Evolutionary conservation across 1,284 basidiomycete species (phyloP).

Genomic region (Cutaneotrichosporon curvatum): DNA sequence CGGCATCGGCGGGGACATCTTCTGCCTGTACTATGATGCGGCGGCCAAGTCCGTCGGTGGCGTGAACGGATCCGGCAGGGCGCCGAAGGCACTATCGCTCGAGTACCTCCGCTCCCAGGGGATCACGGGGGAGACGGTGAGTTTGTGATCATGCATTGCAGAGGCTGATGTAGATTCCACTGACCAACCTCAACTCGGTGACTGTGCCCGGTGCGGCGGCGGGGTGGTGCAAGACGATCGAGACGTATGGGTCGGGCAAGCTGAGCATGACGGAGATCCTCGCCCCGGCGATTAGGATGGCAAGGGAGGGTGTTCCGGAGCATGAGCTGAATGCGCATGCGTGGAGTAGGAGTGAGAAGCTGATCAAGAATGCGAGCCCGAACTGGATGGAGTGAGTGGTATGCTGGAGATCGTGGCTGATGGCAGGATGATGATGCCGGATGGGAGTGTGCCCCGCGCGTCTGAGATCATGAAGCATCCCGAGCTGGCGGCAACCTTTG

Average conservation of each 20-base stretch:
- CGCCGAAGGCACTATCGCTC: slow-evolving; percentile 71
- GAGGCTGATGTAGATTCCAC: slow-evolving; percentile 52
- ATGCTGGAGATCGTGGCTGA: not conserved
- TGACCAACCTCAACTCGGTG: slow-evolving; percentile 72
- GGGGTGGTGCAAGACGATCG: slow-evolving; percentile 85
- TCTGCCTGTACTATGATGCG: slow-evolving; percentile 85
- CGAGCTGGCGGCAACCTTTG: slow-evolving; percentile 74
- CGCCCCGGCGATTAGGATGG: slow-evolving; percentile 73
- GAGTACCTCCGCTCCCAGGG: slow-evolving; percentile 67
- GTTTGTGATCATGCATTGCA: not conserved
- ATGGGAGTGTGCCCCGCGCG: slow-evolving; percentile 49
- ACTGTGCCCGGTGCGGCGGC: slow-evolving; percentile 92
- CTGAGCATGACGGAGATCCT: slow-evolving; percentile 73
- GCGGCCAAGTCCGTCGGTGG: slow-evolving; percentile 63
- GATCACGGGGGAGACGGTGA: slow-evolving; percentile 52
- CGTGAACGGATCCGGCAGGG: slow-evolving; percentile 59
- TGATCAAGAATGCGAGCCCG: slow-evolving; percentile 73
- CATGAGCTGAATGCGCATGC: slow-evolving; percentile 62
- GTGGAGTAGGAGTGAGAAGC: slow-evolving; percentile 68
- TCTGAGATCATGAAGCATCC: slow-evolving; percentile 72
- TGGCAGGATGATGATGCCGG: slow-evolving; percentile 42
- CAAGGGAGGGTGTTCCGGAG: slow-evolving; percentile 61
- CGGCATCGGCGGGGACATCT: slow-evolving; percentile 64
- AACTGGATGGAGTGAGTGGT: slow-evolving; percentile 55
- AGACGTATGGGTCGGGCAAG: slow-evolving; percentile 74